Evolutionary conservation across 441 rosid genomes (phyloP).

Genomic region (Viola pubescens): DNA sequence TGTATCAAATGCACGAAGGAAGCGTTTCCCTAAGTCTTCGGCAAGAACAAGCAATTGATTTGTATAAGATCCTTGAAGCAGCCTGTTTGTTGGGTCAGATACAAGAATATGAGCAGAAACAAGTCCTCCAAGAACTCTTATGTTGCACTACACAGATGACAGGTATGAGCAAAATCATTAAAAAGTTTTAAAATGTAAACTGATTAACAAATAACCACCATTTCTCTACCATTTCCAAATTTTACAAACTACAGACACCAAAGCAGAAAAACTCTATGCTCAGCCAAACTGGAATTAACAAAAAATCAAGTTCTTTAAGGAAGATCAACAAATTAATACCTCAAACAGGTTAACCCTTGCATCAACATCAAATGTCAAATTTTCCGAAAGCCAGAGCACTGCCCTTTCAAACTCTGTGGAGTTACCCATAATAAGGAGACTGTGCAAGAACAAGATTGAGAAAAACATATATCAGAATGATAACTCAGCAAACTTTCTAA

Average conservation of each 20-base stretch:
- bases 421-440: conserved; percentile 91
- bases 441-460: conserved; percentile 22
- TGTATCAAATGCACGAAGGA: conserved; percentile 91
- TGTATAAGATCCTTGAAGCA: conserved; percentile 68
- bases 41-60: conserved; percentile 74
- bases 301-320: neutral
- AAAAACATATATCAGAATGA: conserved; percentile 15
- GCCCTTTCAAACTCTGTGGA: conserved; percentile 77
- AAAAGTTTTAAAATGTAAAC: conserved; percentile 17
- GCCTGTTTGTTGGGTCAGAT: conserved; percentile 63
- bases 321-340: conserved; percentile 31
- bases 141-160: conserved; percentile 70
- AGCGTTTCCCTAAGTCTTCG: conserved; percentile 73
- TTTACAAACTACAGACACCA: conserved; percentile 1
- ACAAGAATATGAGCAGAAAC: conserved; percentile 98
- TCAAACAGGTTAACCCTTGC: conserved; percentile 88
- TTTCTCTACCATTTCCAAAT: conserved; percentile 1
- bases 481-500: neutral
- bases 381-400: conserved; percentile 77
- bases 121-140: conserved; percentile 98
- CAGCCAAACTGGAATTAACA: neutral
- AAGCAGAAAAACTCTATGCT: conserved; percentile 6
- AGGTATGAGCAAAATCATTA: conserved; percentile 23
- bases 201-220: conserved; percentile 7
- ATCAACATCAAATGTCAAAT: conserved; percentile 70